Evolutionary conservation across 352 stramenopile genomes (phyloP).

Genomic region (Globisporangium spinosum): DNA sequence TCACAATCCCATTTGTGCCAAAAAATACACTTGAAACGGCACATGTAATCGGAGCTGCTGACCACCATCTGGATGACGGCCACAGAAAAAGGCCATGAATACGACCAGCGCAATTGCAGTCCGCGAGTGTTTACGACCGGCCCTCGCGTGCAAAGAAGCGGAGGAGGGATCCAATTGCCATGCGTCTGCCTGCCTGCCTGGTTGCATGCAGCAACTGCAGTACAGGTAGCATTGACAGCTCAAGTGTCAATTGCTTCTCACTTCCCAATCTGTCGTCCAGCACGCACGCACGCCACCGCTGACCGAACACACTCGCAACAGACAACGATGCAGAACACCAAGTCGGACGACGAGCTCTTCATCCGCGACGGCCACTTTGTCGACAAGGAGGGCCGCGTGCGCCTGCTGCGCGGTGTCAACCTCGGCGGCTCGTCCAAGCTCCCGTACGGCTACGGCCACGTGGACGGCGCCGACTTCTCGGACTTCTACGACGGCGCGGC

Average conservation of each 20-base stretch:
- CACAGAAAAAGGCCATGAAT: neutral
- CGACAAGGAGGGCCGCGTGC: constrained; percentile 66
- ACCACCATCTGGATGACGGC: neutral
- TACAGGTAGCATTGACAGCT: no score
- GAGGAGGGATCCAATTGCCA: neutral
- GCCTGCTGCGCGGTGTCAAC: constrained; percentile 85
- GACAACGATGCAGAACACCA: constrained; percentile 3
- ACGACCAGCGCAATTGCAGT: constrained; percentile 9
- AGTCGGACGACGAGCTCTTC: constrained; percentile 22
- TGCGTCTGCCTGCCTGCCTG: neutral
- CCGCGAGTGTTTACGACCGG: neutral
- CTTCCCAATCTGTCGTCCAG: neutral
- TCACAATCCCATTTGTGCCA: neutral
- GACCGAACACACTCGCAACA: neutral
- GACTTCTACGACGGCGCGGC: constrained; percentile 51
- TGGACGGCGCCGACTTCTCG: constrained; percentile 23
- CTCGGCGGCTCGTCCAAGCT: constrained; percentile 88
- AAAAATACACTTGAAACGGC: neutral
- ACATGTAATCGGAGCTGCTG: neutral
- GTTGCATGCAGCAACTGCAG: no score
- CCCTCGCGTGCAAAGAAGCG: neutral
- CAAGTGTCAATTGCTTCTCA: neutral
- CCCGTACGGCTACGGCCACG: constrained; percentile 54
- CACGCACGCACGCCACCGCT: neutral
- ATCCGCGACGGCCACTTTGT: constrained; percentile 75